Base-by-base conservation (phyloP, 2,329 filamentous ascomycete species). In the Talaromyces sp. region DNA sequence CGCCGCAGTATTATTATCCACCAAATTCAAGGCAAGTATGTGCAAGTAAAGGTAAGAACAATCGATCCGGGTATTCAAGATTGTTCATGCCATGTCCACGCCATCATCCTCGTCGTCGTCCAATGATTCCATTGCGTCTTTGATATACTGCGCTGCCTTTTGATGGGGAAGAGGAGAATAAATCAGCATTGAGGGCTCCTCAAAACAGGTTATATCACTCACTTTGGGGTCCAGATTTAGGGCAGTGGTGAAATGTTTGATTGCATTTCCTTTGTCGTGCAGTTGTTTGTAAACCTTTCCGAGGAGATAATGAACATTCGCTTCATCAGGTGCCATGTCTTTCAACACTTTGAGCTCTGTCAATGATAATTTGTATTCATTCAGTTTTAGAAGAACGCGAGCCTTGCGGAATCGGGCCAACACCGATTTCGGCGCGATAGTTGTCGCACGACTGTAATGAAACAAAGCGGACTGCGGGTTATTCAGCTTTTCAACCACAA, bases 201-300 rank as follows among this genome's bases (percentile, higher is more conserved):
- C 61, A 46, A 55, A 63, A 60, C 53, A 46, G 39, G 57, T 21
- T 22, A 25, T 46, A 50, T 45, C 17, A 71, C 80, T 70, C 79
- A 95, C 93, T 86, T 97, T 97, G 31, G 93, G 94, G 78, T 99
- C 94, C 68, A 99, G 78, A 73, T 96, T 96, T 69, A 97, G 78
- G 17, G 94, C 94, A 72, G 92, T 93, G 6, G 94, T 99, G 71
- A 96, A 96, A 73, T 97, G 91, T 60, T 88, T 87, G 60, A 99
- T 89, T n/a, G 94, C 92, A 66, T 86, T 82, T 61, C 86, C 85
- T 66, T 82, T 81, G 60, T 85, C 78, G 31, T 78, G 73, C 58
- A 85, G 64, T 64, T 78, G 80, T 72, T 86, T 86, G 72, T 84
- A 84, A 59, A 84, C 65, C 62, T 75, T 76, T 6, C 92, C 95